Evolutionary conservation across 495 filamentous ascomycete genomes (phyloP).

Genomic region (Penicillium mononematosum): DNA sequence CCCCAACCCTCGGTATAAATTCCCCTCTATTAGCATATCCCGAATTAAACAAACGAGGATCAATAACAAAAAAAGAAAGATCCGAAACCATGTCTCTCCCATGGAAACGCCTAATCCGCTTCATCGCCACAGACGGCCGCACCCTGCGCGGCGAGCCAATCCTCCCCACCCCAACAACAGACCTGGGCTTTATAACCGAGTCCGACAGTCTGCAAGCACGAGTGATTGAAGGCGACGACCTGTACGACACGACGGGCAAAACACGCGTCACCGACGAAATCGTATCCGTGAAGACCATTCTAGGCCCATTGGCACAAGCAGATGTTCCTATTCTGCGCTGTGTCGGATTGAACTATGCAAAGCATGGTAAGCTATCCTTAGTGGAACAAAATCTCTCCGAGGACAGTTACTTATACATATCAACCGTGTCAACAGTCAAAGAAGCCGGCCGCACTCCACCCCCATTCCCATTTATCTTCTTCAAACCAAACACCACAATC

Average conservation of each 20-base stretch:
- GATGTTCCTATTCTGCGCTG: conserved; percentile 42
- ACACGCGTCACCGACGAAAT: conserved; percentile 36
- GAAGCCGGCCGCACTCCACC: conserved; percentile 50
- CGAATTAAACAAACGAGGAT: not conserved
- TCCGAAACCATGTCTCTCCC: conserved; percentile 17
- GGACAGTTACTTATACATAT: not conserved
- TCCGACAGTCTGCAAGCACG: conserved; percentile 38
- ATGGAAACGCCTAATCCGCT: conserved; percentile 53
- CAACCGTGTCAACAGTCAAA: conserved; percentile 33
- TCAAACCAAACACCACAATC: conserved; percentile 48
- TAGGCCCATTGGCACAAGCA: conserved; percentile 34
- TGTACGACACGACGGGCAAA: conserved; percentile 37
- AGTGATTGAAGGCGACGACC: conserved; percentile 39
- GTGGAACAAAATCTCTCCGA: not conserved
- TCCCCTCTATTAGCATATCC: not conserved
- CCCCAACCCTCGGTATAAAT: conserved; percentile 21
- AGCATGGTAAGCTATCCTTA: conserved; percentile 34
- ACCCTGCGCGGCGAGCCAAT: conserved; percentile 50
- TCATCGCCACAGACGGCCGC: conserved; percentile 44
- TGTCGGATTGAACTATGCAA: conserved; percentile 42
- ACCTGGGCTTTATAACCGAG: conserved; percentile 39
- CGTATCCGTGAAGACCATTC: conserved; percentile 35
- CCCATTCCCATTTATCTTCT: conserved; percentile 50
- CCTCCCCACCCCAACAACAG: conserved; percentile 37
- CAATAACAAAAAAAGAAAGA: not conserved